phyloP scores from a whole-genome alignment of 2,329 filamentous ascomycete species.

The Ophiostoma perfectum region DNA sequence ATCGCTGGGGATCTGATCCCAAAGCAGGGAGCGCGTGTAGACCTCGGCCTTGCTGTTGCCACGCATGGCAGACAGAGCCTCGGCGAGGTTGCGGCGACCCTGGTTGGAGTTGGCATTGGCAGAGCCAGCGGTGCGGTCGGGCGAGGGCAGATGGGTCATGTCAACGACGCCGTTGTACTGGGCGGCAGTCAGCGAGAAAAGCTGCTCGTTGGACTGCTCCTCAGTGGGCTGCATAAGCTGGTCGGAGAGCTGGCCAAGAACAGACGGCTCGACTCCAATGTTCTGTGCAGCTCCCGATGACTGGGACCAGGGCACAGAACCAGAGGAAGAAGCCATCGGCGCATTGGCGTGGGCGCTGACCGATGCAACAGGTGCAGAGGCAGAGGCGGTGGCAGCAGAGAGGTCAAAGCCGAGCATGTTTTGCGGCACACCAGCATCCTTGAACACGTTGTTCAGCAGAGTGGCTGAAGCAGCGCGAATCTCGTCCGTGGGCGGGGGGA shows the following conservation, averaged over 20 bases:
- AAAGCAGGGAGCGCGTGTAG: slow-evolving; percentile 85
- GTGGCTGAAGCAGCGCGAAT: slow-evolving; percentile 72
- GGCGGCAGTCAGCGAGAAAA: slow-evolving; percentile 77
- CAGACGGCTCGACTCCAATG: slow-evolving; percentile 45
- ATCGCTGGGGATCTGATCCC: slow-evolving; percentile 88
- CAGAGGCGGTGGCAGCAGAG: slow-evolving; percentile 9
- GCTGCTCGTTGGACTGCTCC: slow-evolving; percentile 80
- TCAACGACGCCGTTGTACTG: slow-evolving; percentile 81
- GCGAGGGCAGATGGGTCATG: slow-evolving; percentile 32
- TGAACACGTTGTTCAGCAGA: slow-evolving; percentile 74
- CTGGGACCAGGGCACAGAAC: background rate
- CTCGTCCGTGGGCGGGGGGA: slow-evolving; percentile 74
- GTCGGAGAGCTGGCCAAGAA: slow-evolving; percentile 62
- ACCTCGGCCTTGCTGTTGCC: slow-evolving; percentile 74
- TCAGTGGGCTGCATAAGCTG: slow-evolving; percentile 69
- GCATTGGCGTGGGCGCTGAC: slow-evolving; percentile 11
- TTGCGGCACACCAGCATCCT: slow-evolving; percentile 63
- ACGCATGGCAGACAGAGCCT: slow-evolving; percentile 76
- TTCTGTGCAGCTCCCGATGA: slow-evolving; percentile 21
- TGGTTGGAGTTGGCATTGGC: slow-evolving; percentile 53
- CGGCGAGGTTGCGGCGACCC: slow-evolving; percentile 68
- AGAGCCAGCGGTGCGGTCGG: slow-evolving; percentile 39
- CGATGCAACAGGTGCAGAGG: slow-evolving; percentile 11
- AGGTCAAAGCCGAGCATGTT: slow-evolving; percentile 21
- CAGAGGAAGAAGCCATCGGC: too few relatives aligned